Conservation (phyloP, 2,329 filamentous ascomycete species). For the Verticillium isaacii region DNA sequence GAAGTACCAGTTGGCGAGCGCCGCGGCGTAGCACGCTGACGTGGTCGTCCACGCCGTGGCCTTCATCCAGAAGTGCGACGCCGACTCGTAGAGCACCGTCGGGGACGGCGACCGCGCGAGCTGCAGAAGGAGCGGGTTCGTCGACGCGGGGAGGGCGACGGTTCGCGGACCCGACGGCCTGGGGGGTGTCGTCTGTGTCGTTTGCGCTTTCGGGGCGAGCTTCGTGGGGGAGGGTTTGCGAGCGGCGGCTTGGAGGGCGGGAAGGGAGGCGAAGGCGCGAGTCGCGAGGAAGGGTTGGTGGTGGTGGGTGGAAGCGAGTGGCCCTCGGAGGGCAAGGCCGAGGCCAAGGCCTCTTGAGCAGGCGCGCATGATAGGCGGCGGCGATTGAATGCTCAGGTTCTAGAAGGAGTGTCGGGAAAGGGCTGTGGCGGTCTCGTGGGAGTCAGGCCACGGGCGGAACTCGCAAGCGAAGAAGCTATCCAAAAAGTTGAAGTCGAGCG, state of each 20-base stretch:
- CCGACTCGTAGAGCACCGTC: constrained; percentile 60
- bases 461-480: constrained; percentile 13
- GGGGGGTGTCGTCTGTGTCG: background rate
- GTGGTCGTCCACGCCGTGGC: constrained; percentile 54
- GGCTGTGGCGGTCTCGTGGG: background rate
- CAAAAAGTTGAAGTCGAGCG: constrained; percentile 11
- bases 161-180: background rate
- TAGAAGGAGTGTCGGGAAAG: background rate
- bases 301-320: constrained; percentile 1
- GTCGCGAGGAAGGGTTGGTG: background rate
- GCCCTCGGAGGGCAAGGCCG: constrained; percentile 5
- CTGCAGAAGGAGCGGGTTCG: constrained; percentile 46
- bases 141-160: constrained; percentile 2
- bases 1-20: constrained; percentile 44
- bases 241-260: constrained; percentile 1
- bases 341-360: constrained; percentile 8
- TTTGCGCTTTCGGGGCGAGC: background rate
- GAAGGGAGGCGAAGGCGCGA: constrained; percentile 7
- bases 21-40: constrained; percentile 46
- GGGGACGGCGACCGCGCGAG: constrained; percentile 51
- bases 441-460: background rate
- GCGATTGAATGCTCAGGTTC: background rate
- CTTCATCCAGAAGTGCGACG: constrained; percentile 60
- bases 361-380: constrained; percentile 5
- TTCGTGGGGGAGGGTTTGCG: background rate